Percentiles rank a stretch among this genome's conserved stretches.
Evolutionary conservation across 495 filamentous ascomycete genomes (phyloP).

Genomic region (Podospora didyma): DNA sequence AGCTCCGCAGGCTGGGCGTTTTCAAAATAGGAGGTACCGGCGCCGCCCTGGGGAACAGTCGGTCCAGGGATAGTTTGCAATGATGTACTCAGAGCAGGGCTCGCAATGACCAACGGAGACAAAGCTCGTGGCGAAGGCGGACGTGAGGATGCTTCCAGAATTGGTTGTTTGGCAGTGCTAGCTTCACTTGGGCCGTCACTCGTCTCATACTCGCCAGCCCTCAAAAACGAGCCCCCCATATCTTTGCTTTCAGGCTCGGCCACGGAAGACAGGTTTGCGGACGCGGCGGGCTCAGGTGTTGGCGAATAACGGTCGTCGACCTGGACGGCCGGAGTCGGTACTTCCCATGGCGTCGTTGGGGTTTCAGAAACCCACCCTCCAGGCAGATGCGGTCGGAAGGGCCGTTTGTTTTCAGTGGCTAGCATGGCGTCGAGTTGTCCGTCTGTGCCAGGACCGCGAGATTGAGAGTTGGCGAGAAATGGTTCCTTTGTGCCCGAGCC

Average conservation of each 20-base stretch:
- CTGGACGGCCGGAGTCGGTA: constrained; percentile 11
- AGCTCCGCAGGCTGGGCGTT: neutral
- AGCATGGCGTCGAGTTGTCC: constrained; percentile 15
- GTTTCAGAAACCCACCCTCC: constrained; percentile 63
- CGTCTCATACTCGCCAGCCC: too few species aligned
- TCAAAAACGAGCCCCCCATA: too few species aligned
- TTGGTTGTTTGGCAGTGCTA: neutral
- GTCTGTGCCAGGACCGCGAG: constrained; percentile 13
- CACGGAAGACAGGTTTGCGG: too few species aligned
- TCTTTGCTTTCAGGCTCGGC: too few species aligned
- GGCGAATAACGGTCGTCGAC: constrained; percentile 9
- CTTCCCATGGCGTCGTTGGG: constrained; percentile 30
- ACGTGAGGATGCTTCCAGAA: neutral
- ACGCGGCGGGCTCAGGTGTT: too few species aligned
- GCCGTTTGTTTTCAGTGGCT: constrained; percentile 32
- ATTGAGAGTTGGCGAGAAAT: neutral
- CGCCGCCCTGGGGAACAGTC: neutral
- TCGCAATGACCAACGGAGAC: constrained; percentile 9
- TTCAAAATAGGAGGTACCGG: neutral
- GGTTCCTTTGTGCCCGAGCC: too few species aligned
- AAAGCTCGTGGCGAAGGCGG: neutral
- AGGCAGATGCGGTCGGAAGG: constrained; percentile 55
- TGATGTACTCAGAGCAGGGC: constrained; percentile 10
- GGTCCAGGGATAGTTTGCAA: neutral
- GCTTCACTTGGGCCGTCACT: too few species aligned